These are phyloP conservation scores for Colletotrichum limetticola DNA, from an alignment of 2,329 filamentous ascomycete genomes.

Conservation along the genomic window DNA sequence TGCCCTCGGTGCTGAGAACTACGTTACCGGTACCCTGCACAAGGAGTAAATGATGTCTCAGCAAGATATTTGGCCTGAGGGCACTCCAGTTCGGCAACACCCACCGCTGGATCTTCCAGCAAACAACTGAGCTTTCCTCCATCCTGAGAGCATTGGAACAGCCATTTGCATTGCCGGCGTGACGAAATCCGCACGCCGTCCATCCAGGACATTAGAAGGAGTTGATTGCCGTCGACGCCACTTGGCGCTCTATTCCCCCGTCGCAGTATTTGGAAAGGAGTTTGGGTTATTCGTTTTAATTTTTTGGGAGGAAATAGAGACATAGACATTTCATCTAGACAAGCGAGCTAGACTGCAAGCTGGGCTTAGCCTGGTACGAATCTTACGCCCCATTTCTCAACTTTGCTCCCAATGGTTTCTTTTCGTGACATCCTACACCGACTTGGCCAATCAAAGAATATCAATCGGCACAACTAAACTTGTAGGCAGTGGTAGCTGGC, in stretches of 20 bases:
- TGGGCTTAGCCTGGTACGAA: constrained; percentile 29
- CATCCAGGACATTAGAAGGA: constrained; percentile 33
- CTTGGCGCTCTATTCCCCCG: constrained; percentile 18
- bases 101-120: constrained; percentile 12
- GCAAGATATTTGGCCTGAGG: background rate
- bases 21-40: constrained; percentile 49
- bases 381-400: constrained; percentile 18
- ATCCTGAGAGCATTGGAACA: constrained; percentile 29
- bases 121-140: constrained; percentile 23
- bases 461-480: too few species aligned
- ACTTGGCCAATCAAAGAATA: too few species aligned
- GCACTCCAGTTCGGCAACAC: constrained; percentile 10
- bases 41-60: constrained; percentile 46
- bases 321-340: constrained; percentile 15
- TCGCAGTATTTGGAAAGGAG: constrained; percentile 21
- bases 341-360: constrained; percentile 19
- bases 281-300: background rate
- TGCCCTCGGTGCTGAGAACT: constrained; percentile 38
- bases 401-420: background rate
- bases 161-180: constrained; percentile 21
- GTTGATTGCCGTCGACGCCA: constrained; percentile 24
- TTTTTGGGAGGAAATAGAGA: constrained; percentile 7
- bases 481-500: too few species aligned
- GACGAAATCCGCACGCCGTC: constrained; percentile 28
- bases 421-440: too few species aligned